A percentile compares a stretch with the other conserved stretches of the same genome.
Conservation (phyloP, 2,329 filamentous ascomycete genomes). For the Ophidiomyces ophidiicola region DNA sequence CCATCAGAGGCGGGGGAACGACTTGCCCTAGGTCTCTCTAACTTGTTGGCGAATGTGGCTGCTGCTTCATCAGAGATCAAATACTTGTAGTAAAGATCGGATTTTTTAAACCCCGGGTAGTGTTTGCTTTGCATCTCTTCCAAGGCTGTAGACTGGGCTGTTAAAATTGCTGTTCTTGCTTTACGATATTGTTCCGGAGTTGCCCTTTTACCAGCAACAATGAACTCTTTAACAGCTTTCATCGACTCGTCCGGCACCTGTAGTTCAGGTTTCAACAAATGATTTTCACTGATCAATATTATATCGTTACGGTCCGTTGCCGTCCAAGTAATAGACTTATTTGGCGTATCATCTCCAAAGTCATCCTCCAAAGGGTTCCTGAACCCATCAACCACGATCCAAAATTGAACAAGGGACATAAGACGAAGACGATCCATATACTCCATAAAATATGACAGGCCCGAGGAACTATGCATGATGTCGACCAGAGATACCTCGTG, state of each 20-base stretch:
- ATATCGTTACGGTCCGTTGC: constrained; percentile 77
- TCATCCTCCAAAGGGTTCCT: constrained; percentile 86
- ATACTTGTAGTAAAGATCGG: constrained; percentile 93
- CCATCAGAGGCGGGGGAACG: constrained; percentile 17
- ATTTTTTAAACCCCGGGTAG: constrained; percentile 77
- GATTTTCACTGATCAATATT: constrained; percentile 81
- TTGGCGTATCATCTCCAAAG: constrained; percentile 56
- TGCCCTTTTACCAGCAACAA: constrained; percentile 64
- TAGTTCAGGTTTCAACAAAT: constrained; percentile 70
- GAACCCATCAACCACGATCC: constrained; percentile 94
- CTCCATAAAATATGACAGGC: constrained; percentile 97
- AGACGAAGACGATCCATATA: constrained; percentile 88
- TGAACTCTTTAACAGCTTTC: constrained; percentile 60
- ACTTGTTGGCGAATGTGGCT: constrained; percentile 17
- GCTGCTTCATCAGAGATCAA: constrained; percentile 67
- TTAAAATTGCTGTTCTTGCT: constrained; percentile 68
- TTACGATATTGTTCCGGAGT: constrained; percentile 69
- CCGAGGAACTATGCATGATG: constrained; percentile 77
- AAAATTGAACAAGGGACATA: constrained; percentile 90
- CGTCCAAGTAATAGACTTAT: constrained; percentile 57
- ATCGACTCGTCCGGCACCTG: constrained; percentile 60
- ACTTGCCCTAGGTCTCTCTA: constrained; percentile 13
- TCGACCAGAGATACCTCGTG: constrained; percentile 69
- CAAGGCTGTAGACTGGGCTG: constrained; percentile 68
- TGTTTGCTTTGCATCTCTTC: constrained; percentile 72